These are phyloP conservation scores for Trypanosomatidae sp. DNA, from an alignment of 208 protist species.

Conservation along the genomic window DNA sequence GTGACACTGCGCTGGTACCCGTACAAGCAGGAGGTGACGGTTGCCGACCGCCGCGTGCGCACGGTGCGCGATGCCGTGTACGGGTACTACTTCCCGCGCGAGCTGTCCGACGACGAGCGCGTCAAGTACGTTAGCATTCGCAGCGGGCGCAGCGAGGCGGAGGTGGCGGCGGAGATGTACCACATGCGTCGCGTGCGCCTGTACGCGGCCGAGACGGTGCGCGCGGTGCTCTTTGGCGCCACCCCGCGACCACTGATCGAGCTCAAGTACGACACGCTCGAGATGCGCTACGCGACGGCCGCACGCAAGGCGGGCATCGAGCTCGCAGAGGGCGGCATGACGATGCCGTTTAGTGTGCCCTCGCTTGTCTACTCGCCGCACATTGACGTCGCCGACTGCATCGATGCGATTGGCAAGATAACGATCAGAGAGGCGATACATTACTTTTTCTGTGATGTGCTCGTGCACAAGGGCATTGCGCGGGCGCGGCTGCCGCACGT, in stretches of 20 bases:
- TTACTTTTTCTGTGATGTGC: slow-evolving; percentile 70
- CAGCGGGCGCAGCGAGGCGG: slow-evolving; percentile 52
- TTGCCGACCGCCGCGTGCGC: slow-evolving; percentile 61
- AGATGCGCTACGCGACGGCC: slow-evolving; percentile 67
- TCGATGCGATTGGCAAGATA: slow-evolving; percentile 62
- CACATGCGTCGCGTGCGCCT: slow-evolving; percentile 83
- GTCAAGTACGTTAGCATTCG: slow-evolving; percentile 77
- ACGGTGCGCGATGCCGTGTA: slow-evolving; percentile 67
- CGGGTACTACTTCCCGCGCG: slow-evolving; percentile 66
- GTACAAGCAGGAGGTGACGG: slow-evolving; percentile 81
- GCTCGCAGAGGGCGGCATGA: slow-evolving; percentile 79
- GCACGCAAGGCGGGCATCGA: slow-evolving; percentile 65
- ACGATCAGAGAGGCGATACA: background rate
- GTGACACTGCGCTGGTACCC: slow-evolving; percentile 67
- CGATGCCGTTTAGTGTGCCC: slow-evolving; percentile 34
- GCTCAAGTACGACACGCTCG: slow-evolving; percentile 71
- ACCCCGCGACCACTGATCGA: slow-evolving; percentile 65
- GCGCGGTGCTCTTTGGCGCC: slow-evolving; percentile 60
- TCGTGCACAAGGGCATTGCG: slow-evolving; percentile 65
- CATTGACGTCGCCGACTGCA: slow-evolving; percentile 65
- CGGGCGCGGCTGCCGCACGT: slow-evolving; percentile 47
- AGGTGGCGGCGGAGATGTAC: slow-evolving; percentile 79
- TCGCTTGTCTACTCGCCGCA: slow-evolving; percentile 70
- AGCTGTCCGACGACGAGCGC: slow-evolving; percentile 67
- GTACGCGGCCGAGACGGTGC: slow-evolving; percentile 60